Base-by-base conservation (phyloP, 805 yeast genomes). In the Candida loeiensis region DNA sequence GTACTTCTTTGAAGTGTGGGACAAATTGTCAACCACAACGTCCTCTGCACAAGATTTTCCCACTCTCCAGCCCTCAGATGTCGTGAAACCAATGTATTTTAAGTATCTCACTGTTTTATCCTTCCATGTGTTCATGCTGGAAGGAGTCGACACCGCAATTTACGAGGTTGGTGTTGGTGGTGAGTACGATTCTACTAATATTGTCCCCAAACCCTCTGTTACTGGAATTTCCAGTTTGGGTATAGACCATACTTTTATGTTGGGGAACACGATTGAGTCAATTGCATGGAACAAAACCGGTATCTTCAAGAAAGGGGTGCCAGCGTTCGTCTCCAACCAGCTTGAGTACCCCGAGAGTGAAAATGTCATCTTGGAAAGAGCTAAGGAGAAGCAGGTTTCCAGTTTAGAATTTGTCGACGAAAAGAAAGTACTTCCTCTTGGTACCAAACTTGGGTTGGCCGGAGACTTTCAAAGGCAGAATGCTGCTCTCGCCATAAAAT, bases 161-260 rank as follows among this genome's bases (percentile, higher is more conserved):
- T 89, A 86, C 56, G 99, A 93, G 60, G 99, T 95, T 21, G 99
- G 99, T 16, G 95, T 93, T 35, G 99, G 99, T 20, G 99, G 99
- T 5, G 95, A 86, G 56, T 88, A 80, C 54, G 99, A 93, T 61
- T 87, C 96, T n/a, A 93, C 99, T 9, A 93, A 93, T 58, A 76
- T 93, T 2, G 77, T 93, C 36, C 79, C 73, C 31, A 65, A 71
- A 31, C 98, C 99, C 14, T 76, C 85, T 0, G 90, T 80, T 1
- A 82, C 95, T 34, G 99, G 95, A 27, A 82, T 93, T 13, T 68
- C 93, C 2, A 75, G 91, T 4, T 64, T 93, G 45, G 99, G 98
- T 1, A 83, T 93, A 32, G 99, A 93, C 59, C 99, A 93, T 60
- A 83, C 89, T 0, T 70, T 78, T 40, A 80, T 88, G 74, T 69